Evolutionary conservation across 108 stramenopile species (phyloP).

Genomic region (Cafeteria roenbergensis): DNA sequence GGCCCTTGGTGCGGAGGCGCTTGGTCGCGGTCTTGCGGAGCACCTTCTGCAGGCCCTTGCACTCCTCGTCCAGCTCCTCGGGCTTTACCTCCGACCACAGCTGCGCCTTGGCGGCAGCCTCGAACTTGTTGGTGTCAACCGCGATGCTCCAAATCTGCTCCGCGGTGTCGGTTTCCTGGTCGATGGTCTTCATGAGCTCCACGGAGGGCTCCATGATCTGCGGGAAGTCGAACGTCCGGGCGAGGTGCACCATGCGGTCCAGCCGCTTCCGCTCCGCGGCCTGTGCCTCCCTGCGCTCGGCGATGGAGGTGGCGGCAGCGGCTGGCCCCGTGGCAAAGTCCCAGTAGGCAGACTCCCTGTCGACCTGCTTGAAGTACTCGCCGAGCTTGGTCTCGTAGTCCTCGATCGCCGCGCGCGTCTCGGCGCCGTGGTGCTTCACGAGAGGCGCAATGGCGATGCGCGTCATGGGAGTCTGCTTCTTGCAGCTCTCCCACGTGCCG

Average conservation of each 20-base stretch:
- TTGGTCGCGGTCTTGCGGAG: slow-evolving; percentile 30
- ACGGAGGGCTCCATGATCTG: slow-evolving; percentile 25
- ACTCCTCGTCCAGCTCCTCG: slow-evolving; percentile 52
- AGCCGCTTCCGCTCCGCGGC: slow-evolving; percentile 21
- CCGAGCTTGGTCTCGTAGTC: slow-evolving; percentile 37
- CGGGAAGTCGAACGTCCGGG: slow-evolving; percentile 55
- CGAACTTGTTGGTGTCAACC: slow-evolving; percentile 38
- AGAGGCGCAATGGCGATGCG: slow-evolving; percentile 38
- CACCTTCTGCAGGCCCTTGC: slow-evolving; percentile 43
- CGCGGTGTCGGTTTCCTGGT: slow-evolving; percentile 35
- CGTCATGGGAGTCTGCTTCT: slow-evolving; percentile 38
- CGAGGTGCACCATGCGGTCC: slow-evolving; percentile 45
- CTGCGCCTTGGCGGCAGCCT: slow-evolving; percentile 34
- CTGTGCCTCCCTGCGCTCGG: slow-evolving; percentile 24
- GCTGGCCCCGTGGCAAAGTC: slow-evolving; percentile 26
- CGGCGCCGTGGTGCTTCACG: slow-evolving; percentile 44
- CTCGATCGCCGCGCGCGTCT: slow-evolving; percentile 49
- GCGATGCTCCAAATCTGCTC: slow-evolving; percentile 50
- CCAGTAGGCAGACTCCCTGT: slow-evolving; percentile 56
- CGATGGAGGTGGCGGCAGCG: slow-evolving; percentile 32
- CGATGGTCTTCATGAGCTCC: slow-evolving; percentile 24
- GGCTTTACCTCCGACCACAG: slow-evolving; percentile 52
- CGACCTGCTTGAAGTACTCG: slow-evolving; percentile 30
- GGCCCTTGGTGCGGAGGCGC: slow-evolving; percentile 16
- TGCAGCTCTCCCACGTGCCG: slow-evolving; percentile 35